phyloP scores from a whole-genome alignment of 2,329 filamentous ascomycete genomes.

The Ampelomyces quisqualis region DNA sequence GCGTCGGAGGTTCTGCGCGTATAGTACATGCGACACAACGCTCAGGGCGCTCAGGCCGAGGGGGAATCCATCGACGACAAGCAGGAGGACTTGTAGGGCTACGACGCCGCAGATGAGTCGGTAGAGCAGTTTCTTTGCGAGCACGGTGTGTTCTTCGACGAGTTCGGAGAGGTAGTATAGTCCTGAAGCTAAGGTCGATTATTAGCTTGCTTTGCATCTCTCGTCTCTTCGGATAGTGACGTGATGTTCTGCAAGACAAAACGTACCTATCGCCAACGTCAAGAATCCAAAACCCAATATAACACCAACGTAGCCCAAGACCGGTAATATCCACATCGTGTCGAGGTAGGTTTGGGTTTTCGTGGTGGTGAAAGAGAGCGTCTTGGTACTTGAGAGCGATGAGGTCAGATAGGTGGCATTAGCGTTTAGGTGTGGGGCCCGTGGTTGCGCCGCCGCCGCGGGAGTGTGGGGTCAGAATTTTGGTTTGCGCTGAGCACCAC shows the following conservation, averaged over 20 bases:
- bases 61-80: conserved; percentile 82
- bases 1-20: conserved; percentile 79
- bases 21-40: conserved; percentile 78
- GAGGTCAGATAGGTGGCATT: conserved; percentile 32
- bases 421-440: conserved; percentile 6
- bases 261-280: conserved; percentile 82
- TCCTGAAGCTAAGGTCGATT: conserved; percentile 68
- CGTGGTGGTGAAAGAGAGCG: background rate
- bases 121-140: conserved; percentile 83
- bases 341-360: conserved; percentile 26
- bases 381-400: conserved; percentile 18
- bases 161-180: conserved; percentile 98
- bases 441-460: conserved; percentile 12
- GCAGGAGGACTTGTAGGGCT: conserved; percentile 70
- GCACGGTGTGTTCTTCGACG: conserved; percentile 94
- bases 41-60: conserved; percentile 71
- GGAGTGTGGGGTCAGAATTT: conserved; percentile 8
- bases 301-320: conserved; percentile 86
- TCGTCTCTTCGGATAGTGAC: too few relatives aligned
- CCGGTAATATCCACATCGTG: conserved; percentile 94
- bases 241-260: too few relatives aligned
- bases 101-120: conserved; percentile 84
- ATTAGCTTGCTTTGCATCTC: background rate
- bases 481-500: conserved; percentile 18
- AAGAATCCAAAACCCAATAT: conserved; percentile 89